Evolutionary conservation across 768 basidiomycete genomes (phyloP).

Genomic region (Cystobasidium tubakii): DNA sequence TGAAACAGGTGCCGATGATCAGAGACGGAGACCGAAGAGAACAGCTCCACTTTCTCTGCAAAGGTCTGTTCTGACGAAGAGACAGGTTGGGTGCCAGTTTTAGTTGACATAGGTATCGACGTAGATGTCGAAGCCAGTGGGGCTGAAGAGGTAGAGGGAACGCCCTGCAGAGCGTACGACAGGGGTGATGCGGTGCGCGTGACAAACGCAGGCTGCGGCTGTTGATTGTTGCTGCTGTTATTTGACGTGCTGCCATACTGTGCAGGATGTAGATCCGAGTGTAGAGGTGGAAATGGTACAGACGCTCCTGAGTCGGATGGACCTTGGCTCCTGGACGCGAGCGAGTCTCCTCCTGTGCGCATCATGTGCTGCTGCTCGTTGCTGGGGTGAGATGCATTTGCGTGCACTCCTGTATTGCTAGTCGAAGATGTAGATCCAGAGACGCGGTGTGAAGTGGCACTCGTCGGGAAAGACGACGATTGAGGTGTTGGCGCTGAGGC

Average conservation of each 20-base stretch:
- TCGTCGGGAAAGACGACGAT: neutral
- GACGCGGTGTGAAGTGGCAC: neutral
- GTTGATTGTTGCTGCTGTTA: neutral
- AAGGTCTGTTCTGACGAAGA: neutral
- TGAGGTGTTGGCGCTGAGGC: neutral
- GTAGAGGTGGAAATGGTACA: neutral
- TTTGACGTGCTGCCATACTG: neutral
- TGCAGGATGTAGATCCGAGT: neutral
- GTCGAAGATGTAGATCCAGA: neutral
- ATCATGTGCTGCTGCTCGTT: neutral
- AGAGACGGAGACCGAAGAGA: constrained; percentile 5
- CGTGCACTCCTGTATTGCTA: neutral
- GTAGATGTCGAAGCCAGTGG: neutral
- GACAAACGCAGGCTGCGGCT: neutral
- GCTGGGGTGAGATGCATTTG: neutral
- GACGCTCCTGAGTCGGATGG: neutral
- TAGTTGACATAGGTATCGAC: neutral
- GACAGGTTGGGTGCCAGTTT: neutral
- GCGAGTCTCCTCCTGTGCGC: neutral
- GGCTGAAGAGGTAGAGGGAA: neutral
- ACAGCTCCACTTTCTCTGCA: constrained; percentile 8
- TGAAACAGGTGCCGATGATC: constrained; percentile 28
- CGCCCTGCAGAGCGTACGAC: neutral
- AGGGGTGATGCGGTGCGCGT: neutral
- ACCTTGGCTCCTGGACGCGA: neutral